Conservation (phyloP, 306 rosid species). For the Adenanthera pavonina region DNA sequence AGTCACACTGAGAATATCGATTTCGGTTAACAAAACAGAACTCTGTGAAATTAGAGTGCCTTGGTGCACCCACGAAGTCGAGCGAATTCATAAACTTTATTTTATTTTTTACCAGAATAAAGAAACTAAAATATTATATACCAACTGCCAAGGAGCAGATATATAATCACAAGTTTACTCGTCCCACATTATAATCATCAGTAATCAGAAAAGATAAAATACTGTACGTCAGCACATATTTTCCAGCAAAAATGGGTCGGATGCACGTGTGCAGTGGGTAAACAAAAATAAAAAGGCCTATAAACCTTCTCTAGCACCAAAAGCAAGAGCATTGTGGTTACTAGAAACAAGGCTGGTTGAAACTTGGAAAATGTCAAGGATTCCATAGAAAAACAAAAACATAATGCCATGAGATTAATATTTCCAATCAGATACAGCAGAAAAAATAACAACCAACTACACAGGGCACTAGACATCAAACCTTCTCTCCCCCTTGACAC, state of each 20-base stretch:
- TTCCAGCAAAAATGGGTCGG: slow-evolving; percentile 11
- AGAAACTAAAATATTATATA: neutral
- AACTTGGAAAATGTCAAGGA: slow-evolving; percentile 39
- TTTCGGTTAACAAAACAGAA: neutral
- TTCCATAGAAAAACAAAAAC: slow-evolving; percentile 35
- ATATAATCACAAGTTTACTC: neutral
- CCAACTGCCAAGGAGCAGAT: neutral
- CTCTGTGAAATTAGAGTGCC: neutral
- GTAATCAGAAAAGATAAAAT: neutral
- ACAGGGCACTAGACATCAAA: slow-evolving; percentile 42
- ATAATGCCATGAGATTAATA: slow-evolving; percentile 58
- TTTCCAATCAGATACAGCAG: slow-evolving; percentile 50
- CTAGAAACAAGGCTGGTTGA: slow-evolving; percentile 43
- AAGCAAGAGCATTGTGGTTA: slow-evolving; percentile 39
- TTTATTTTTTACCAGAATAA: neutral
- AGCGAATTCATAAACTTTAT: neutral
- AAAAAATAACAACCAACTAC: slow-evolving; percentile 50
- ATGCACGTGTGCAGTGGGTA: neutral
- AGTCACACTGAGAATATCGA: neutral
- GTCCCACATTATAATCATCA: neutral
- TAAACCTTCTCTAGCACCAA: slow-evolving; percentile 41
- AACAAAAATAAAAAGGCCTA: slow-evolving; percentile 41
- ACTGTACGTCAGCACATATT: neutral
- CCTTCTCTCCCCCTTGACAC: slow-evolving; percentile 40
- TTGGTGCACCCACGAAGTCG: neutral